These are phyloP conservation scores for Fusarium coicis DNA, from an alignment of 2,329 filamentous ascomycete species.

Conservation along the genomic window DNA sequence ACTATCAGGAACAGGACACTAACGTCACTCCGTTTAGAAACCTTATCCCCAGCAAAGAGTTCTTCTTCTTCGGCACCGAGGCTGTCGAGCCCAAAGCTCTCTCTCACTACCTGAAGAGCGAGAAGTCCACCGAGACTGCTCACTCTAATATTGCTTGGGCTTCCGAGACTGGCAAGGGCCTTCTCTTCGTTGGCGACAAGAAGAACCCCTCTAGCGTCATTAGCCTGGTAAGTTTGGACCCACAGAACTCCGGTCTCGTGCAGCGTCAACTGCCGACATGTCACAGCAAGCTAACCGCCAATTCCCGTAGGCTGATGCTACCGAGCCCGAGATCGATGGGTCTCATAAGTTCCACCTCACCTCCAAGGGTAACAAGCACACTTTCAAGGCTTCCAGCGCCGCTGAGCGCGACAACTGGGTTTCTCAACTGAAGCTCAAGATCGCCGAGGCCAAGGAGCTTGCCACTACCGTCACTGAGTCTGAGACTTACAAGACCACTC, in stretches of 20 bases:
- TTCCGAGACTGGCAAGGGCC: slow-evolving; percentile 91
- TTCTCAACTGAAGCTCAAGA: slow-evolving; percentile 81
- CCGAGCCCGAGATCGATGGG: slow-evolving; percentile 80
- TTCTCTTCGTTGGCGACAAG: slow-evolving; percentile 93
- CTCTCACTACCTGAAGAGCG: slow-evolving; percentile 81
- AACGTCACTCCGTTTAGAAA: slow-evolving; percentile 65
- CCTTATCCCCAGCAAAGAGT: slow-evolving; percentile 90
- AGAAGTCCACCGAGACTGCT: slow-evolving; percentile 81
- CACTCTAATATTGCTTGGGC: slow-evolving; percentile 90
- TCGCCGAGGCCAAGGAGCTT: slow-evolving; percentile 85
- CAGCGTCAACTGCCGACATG: slow-evolving; percentile 35
- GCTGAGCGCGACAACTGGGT: slow-evolving; percentile 95
- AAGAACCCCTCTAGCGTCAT: slow-evolving; percentile 82
- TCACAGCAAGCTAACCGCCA: slow-evolving; percentile 13
- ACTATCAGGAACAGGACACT: slow-evolving; percentile 20
- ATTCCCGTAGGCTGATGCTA: slow-evolving; percentile 63
- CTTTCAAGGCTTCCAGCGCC: slow-evolving; percentile 81
- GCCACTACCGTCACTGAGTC: slow-evolving; percentile 78
- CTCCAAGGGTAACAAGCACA: slow-evolving; percentile 88
- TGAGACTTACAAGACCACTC: slow-evolving; percentile 88
- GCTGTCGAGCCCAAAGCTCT: slow-evolving; percentile 80
- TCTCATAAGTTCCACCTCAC: slow-evolving; percentile 87
- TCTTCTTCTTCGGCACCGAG: slow-evolving; percentile 87
- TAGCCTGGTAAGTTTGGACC: slow-evolving; percentile 75
- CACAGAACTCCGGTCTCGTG: slow-evolving; percentile 9